Evolutionary conservation across 768 basidiomycete species (phyloP), one percentile per base, ranked within the genome.

Genomic region (Termitomyces titanicus): DNA sequence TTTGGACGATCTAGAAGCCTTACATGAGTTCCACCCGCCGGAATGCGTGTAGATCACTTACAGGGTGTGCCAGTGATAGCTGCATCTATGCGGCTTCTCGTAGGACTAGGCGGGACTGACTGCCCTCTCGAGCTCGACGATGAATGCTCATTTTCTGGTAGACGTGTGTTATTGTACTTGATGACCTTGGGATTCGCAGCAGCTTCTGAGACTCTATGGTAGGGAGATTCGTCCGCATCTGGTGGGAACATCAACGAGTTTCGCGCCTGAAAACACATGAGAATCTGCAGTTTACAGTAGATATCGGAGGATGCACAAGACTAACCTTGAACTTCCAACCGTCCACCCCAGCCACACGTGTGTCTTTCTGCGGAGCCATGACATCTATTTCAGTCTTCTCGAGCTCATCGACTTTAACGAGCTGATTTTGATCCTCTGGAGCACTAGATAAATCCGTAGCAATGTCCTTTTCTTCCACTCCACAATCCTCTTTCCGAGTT

Each of bases 211-310:
- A 70, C 69, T 3, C 72, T 70, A 65, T 86, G 79, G 64, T 94
- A 91, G 1, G 93, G 91, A 20, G 88, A 83, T 43, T 82, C 77
- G 66, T 99, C 89, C 25, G 92, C 92, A 64, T 97, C 97, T 2
- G 97, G 95, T 0, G 88, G 67, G 65, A 98, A 99, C 93, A 97
- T 97, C 51, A 99, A 77, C 3, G 91, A 86, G 72, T 99, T 99
- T 55, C 97, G 86, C 25, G 92, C 81, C 94, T 97, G 62, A 20
- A 53, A 49, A n/a, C 43, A 25, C 22, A 27, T 40, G 18, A 47
- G 48, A 47, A 55, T 22, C 18, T 12, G 0, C 25, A 22, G 5
- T 20, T 27, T 43, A 39, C 49, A 44, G 24, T 51, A 50, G 38
- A n/a, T 44, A 48, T 53, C 27, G 37, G 34, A 29, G 22, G 17